Percentiles rank a stretch among this genome's conserved stretches.
Evolutionary conservation across 2,329 filamentous ascomycete genomes (phyloP).

Genomic region (Pseudogymnoascus sp.): DNA sequence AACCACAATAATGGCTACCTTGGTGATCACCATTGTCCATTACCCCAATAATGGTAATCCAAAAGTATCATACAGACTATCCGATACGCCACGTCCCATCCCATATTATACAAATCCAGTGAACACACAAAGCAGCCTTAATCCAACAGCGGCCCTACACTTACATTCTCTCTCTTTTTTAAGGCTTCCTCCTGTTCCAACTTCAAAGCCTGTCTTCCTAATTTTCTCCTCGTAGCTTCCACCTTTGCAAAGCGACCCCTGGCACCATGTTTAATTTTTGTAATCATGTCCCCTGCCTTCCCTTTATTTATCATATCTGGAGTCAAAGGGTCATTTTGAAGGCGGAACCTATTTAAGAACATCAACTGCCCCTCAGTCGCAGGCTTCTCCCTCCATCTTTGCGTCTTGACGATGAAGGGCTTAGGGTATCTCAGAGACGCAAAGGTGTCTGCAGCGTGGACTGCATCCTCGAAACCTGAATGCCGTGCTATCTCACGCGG

Average conservation of each 20-base stretch:
- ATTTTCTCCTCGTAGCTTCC: conserved; percentile 44
- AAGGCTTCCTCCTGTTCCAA: conserved; percentile 33
- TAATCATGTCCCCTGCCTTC: conserved; percentile 82
- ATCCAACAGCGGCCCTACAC: conserved; percentile 42
- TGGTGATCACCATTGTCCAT: background rate
- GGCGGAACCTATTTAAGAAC: conserved; percentile 59
- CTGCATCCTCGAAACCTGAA: conserved; percentile 60
- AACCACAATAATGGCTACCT: background rate
- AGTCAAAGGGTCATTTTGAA: conserved; percentile 44
- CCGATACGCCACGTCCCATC: background rate
- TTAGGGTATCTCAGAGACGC: conserved; percentile 58
- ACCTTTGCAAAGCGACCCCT: conserved; percentile 50
- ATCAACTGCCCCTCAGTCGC: conserved; percentile 59
- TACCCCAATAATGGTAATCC: background rate
- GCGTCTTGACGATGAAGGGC: conserved; percentile 54
- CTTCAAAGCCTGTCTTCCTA: conserved; percentile 30
- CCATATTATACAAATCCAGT: background rate
- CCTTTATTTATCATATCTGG: conserved; percentile 62
- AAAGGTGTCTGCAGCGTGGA: conserved; percentile 79
- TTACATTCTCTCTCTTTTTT: conserved; percentile 41
- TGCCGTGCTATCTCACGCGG: conserved; percentile 61
- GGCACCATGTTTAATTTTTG: conserved; percentile 79
- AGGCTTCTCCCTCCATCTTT: conserved; percentile 60
- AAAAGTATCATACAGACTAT: background rate
- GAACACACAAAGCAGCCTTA: conserved; percentile 11